Conservation (phyloP, 164 flowering plant species). For the Kingdonia uniflora region DNA sequence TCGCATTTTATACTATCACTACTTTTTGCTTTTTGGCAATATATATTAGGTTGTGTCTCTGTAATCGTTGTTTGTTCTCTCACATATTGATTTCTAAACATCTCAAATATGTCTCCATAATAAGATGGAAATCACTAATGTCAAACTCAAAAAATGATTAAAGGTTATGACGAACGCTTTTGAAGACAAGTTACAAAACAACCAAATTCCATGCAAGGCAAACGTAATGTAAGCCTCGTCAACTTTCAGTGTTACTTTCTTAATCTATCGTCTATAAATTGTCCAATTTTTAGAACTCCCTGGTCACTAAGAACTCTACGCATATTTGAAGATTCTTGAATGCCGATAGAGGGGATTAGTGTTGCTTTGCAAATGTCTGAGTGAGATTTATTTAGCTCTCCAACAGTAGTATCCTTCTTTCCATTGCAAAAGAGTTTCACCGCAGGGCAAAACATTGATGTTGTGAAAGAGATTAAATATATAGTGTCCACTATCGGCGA, state of each 20-base stretch:
- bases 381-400: constrained; percentile 74
- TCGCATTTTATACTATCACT: no score
- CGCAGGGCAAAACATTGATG: constrained; percentile 86
- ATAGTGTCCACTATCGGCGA: constrained; percentile 77
- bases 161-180: no score
- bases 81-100: no score
- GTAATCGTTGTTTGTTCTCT: no score
- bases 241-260: constrained; percentile 53
- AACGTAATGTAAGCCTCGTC: constrained; percentile 76
- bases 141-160: no score
- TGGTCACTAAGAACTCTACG: constrained; percentile 38
- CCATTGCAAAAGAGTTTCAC: constrained; percentile 58
- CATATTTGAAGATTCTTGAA: constrained; percentile 42
- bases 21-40: no score
- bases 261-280: constrained; percentile 56
- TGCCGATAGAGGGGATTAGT: constrained; percentile 52
- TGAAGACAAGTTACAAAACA: no score
- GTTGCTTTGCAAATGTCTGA: constrained; percentile 57
- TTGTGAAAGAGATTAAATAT: constrained; percentile 66
- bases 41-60: no score
- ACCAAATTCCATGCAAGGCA: constrained; percentile 33
- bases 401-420: constrained; percentile 56
- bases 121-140: no score
- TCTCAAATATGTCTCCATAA: no score
- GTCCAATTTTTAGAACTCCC: constrained; percentile 80